Percentiles rank a stretch among this genome's conserved stretches.
Evolutionary conservation across 768 basidiomycete genomes (phyloP).

Genomic region (Naganishia kalamii): DNA sequence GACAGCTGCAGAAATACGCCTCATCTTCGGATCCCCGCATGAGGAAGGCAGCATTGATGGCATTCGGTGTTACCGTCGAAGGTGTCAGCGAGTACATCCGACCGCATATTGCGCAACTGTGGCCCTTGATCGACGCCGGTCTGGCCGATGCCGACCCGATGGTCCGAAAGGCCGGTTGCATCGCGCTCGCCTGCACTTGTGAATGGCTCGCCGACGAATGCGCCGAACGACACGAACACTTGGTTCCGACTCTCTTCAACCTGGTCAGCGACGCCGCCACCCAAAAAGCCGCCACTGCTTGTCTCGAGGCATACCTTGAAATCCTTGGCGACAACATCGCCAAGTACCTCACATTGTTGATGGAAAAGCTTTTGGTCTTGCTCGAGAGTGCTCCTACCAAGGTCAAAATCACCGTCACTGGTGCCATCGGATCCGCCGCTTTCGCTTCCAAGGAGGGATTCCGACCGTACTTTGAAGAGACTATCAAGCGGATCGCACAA

Average conservation of each 20-base stretch:
- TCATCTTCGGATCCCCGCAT: slow-evolving; percentile 66
- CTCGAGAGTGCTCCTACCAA: slow-evolving; percentile 77
- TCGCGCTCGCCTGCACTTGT: slow-evolving; percentile 89
- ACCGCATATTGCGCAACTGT: slow-evolving; percentile 79
- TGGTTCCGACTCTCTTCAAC: slow-evolving; percentile 88
- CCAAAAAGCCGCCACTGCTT: slow-evolving; percentile 89
- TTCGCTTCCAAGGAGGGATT: slow-evolving; percentile 90
- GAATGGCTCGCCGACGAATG: slow-evolving; percentile 97
- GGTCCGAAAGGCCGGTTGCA: slow-evolving; percentile 92
- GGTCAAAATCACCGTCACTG: slow-evolving; percentile 90
- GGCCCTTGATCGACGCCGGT: slow-evolving; percentile 88
- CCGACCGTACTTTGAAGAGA: slow-evolving; percentile 86
- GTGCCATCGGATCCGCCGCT: slow-evolving; percentile 95
- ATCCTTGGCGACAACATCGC: slow-evolving; percentile 81
- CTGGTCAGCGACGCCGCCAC: slow-evolving; percentile 79
- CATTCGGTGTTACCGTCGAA: slow-evolving; percentile 90
- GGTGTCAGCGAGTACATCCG: slow-evolving; percentile 98
- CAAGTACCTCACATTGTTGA: slow-evolving; percentile 84
- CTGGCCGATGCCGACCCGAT: slow-evolving; percentile 73
- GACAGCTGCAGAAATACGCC: slow-evolving; percentile 77
- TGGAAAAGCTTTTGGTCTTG: slow-evolving; percentile 83
- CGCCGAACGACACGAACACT: slow-evolving; percentile 65
- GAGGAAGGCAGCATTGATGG: slow-evolving; percentile 88
- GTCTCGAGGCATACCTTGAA: slow-evolving; percentile 91
- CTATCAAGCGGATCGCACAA: slow-evolving; percentile 78